Conservation (phyloP, 2,329 filamentous ascomycete species). For the Rhynchosporium agropyri region DNA sequence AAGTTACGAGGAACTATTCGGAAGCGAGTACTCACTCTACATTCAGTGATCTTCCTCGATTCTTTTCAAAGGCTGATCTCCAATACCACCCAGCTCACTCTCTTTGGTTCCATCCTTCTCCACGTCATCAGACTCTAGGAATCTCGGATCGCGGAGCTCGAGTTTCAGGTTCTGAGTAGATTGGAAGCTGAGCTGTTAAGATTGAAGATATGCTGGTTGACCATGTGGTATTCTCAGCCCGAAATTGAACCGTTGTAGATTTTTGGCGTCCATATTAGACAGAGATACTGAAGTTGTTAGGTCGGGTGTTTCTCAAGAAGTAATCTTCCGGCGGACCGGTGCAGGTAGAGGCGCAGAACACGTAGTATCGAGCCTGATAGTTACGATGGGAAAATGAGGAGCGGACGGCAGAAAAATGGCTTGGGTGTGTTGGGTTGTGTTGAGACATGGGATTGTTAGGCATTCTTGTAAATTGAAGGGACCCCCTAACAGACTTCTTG, state of each 20-base stretch:
- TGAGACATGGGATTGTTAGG: not conserved
- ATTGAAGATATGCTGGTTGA: not conserved
- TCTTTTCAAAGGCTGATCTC: not conserved
- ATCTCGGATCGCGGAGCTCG: conserved; percentile 8
- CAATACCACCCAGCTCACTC: not conserved
- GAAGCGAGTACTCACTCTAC: not conserved
- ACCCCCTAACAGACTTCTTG: too few species aligned
- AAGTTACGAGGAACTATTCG: not conserved
- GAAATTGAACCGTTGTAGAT: not conserved
- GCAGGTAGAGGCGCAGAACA: too few species aligned
- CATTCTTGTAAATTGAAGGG: not conserved
- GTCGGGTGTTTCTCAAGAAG: too few species aligned
- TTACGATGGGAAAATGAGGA: not conserved
- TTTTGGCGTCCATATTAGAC: not conserved
- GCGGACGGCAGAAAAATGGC: not conserved
- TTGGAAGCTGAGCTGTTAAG: not conserved
- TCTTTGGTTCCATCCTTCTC: not conserved
- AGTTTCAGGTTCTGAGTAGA: not conserved
- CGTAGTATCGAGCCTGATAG: not conserved
- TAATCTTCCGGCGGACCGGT: too few species aligned
- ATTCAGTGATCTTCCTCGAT: conserved; percentile 2
- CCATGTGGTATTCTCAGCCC: too few species aligned
- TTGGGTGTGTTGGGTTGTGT: not conserved
- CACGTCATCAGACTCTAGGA: not conserved
- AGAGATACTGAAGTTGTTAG: too few species aligned